Evolutionary conservation across 148 eudicot species (phyloP), one percentile per base, ranked within the genome.

Genomic region (Rhododendron vialii): DNA sequence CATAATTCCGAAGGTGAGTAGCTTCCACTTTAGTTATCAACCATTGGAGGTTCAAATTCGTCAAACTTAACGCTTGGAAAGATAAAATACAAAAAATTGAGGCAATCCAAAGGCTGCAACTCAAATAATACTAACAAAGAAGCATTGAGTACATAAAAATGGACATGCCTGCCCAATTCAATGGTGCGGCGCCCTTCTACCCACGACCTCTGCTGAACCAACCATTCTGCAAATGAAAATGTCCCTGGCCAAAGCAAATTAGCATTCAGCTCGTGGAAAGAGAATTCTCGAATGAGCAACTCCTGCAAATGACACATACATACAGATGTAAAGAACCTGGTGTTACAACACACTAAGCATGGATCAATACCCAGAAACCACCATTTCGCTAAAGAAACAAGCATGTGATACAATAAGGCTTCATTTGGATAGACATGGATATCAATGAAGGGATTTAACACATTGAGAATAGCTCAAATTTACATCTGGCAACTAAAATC

Each of bases 241-340:
- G 98, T 92, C 83, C 99, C 99, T 35, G 99, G 99, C 99, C 99
- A 97, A 18, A 97, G 94, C 86, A 95, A 88, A 92, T 95, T 97
- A 85, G 98, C 99, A 90, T 97, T 97, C 88, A 95, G 89, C 91
- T 97, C 93, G 83, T 97, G 99, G 88, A 97, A 97, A 80, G 96
- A 88, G 89, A 97, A 97, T 89, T 97, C 99, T 61, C 98, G 94
- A 82, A 97, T 86, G 57, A 92, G 80, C 92, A 97, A 87, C 83
- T 95, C 99, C 99, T 96, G 94, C 88, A 87, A 9, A 88, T n/a
- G 78, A 85, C 78, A 85, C 30, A 36, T 18, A 11, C 9, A 81
- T 24, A 33, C 17, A 81, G 78, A 61, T 33, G 63, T 38, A 50
- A 75, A 84, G 36, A n/a, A 22, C 73, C 17, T 17, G 1, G 11